A percentile compares a stretch with the other conserved stretches of the same genome.
phyloP scores from a whole-genome alignment of 1,284 basidiomycete genomes.

The Malassezia pachydermatis region DNA sequence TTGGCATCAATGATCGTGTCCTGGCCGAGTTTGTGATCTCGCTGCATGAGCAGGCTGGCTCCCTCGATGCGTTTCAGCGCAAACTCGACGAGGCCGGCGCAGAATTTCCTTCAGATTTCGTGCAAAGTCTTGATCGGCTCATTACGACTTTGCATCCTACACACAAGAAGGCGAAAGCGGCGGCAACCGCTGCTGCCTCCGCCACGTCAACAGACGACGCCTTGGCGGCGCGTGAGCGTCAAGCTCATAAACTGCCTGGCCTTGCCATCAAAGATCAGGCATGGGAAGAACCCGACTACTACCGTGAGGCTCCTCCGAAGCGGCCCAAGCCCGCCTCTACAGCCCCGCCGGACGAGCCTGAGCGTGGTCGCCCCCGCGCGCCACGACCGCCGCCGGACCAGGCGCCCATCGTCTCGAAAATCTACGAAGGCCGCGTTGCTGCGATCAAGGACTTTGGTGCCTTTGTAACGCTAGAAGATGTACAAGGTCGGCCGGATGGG shows the following conservation, averaged over 20 bases:
- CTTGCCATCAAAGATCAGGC: slow-evolving; percentile 68
- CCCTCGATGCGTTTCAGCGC: slow-evolving; percentile 66
- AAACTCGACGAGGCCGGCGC: slow-evolving; percentile 73
- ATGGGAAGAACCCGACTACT: slow-evolving; percentile 50
- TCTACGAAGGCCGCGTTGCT: slow-evolving; percentile 77
- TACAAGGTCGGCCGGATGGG: slow-evolving; percentile 75
- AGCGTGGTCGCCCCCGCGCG: background rate
- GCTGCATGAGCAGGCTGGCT: slow-evolving; percentile 69
- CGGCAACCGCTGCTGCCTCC: slow-evolving; percentile 6
- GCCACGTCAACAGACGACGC: slow-evolving; percentile 47
- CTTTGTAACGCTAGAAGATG: slow-evolving; percentile 78
- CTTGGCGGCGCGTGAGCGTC: slow-evolving; percentile 54
- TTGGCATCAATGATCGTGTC: slow-evolving; percentile 65
- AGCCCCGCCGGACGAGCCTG: background rate
- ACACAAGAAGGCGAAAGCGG: slow-evolving; percentile 51
- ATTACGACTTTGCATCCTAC: slow-evolving; percentile 91
- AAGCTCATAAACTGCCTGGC: slow-evolving; percentile 61
- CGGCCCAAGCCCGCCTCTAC: background rate
- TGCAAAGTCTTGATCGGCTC: slow-evolving; percentile 84
- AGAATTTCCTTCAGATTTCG: slow-evolving; percentile 75
- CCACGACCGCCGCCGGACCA: slow-evolving; percentile 53
- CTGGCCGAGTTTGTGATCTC: slow-evolving; percentile 89
- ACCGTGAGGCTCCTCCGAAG: slow-evolving; percentile 2
- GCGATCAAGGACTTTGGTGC: slow-evolving; percentile 90
- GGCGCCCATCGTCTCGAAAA: slow-evolving; percentile 79